Base-by-base conservation (phyloP, 495 filamentous ascomycete genomes). In the Daldinia bambusicola region DNA sequence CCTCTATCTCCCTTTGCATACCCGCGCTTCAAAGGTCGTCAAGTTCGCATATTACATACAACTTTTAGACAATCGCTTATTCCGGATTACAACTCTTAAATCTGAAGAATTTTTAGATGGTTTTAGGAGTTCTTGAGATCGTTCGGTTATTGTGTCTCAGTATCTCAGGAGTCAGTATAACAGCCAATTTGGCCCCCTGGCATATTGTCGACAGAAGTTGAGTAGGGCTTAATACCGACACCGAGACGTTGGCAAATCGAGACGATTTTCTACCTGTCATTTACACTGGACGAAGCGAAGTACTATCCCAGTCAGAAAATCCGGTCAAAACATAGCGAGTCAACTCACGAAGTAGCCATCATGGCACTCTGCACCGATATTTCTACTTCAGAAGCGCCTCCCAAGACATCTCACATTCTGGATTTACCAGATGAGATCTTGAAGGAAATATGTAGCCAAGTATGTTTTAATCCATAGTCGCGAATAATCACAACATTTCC, bases 401-500 rank as follows among this genome's bases (percentile, higher is more conserved):
- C 22, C n/a, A 71, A 40, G 12, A 37, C 60, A 6, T 45, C 71
- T 12, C 70, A 57, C 30, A 75, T 88, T 61, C 62, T 83, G 10
- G 77, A 80, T 70, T 67, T 89, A 31, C 87, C 87, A 12, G 62
- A 71, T 1, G 87, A 88, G 67, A 83, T 84, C 1, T 80, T 86
- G 66, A 80, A 81, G 53, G 80, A 84, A 20, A 87, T 89, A 58
- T 75, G 87, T 67, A 73, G 68, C 31, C 78, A 87, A 72, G 84
- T 83, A 64, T 69, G 82, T 76, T 32, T 13, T 8, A 57, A 52
- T 38, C 13, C 20, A 10, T 32, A 5, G 6, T 50, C 26, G 55
- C 18, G 18, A 16, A 22, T 48, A 9, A 48, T 16, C 20, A 18
- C 22, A 1, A 22, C 38, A 32, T 16, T 40, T 13, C 18, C 16